These are phyloP conservation scores for Leccinum sublutescens DNA, from an alignment of 768 basidiomycete genomes.

Conservation along the genomic window DNA sequence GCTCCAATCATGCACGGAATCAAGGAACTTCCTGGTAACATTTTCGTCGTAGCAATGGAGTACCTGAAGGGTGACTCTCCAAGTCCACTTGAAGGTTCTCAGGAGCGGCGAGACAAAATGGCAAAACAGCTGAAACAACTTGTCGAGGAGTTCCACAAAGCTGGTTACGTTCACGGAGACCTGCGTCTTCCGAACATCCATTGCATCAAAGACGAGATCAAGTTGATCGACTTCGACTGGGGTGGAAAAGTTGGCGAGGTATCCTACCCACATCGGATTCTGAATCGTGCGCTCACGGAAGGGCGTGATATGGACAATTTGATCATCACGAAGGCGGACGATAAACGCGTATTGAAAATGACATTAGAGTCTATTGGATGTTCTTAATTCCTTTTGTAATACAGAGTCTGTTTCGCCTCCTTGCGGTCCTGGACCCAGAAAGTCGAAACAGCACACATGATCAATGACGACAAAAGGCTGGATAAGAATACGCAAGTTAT, in stretches of 20 bases:
- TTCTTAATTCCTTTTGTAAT: not conserved
- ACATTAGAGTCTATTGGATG: not conserved
- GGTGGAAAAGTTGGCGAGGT: not conserved
- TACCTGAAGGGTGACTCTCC: not conserved
- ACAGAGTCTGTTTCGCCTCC: too few relatives aligned
- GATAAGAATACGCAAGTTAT: too few relatives aligned
- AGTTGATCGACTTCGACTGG: not conserved
- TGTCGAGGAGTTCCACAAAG: not conserved
- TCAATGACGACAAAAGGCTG: too few relatives aligned
- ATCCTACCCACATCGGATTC: not conserved
- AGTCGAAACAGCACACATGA: too few relatives aligned
- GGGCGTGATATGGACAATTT: not conserved
- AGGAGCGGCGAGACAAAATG: not conserved
- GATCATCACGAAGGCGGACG: not conserved
- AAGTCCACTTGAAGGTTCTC: not conserved
- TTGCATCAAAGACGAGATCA: not conserved
- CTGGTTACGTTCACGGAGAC: not conserved
- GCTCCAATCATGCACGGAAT: not conserved
- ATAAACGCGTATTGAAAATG: not conserved
- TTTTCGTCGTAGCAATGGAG: not conserved
- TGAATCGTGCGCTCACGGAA: not conserved
- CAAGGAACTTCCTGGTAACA: not conserved
- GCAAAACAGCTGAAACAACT: not conserved
- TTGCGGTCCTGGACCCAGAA: too few relatives aligned
- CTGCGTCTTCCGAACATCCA: not conserved